Conservation (phyloP, 148 eudicot genomes). For the Camellia sinensis region DNA sequence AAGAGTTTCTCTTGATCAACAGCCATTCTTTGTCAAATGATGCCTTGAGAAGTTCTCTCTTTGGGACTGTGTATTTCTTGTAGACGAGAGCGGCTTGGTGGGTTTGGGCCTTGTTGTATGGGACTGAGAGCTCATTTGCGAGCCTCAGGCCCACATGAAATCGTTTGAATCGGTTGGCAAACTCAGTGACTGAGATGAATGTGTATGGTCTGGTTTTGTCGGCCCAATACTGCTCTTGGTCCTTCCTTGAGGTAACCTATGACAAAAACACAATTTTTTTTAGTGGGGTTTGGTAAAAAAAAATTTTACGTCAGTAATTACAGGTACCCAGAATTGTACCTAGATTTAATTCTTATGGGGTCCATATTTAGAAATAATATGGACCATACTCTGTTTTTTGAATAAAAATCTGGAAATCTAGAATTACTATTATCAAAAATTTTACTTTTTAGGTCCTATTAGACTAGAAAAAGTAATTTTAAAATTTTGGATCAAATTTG, state of each 20-base stretch:
- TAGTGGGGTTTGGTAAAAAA: too few relatives aligned
- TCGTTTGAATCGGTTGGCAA: conserved; percentile 48
- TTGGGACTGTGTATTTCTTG: conserved; percentile 50
- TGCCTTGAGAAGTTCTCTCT: conserved; percentile 59
- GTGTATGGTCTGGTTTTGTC: conserved; percentile 46
- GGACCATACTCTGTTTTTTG: too few relatives aligned
- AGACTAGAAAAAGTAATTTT: too few relatives aligned
- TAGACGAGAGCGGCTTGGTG: conserved; percentile 60
- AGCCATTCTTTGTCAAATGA: conserved; percentile 71
- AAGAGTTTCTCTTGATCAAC: conserved; percentile 60
- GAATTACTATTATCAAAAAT: too few relatives aligned
- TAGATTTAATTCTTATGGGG: too few relatives aligned
- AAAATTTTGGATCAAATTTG: too few relatives aligned
- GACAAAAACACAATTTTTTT: too few relatives aligned
- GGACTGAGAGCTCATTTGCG: conserved; percentile 61
- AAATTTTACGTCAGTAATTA: too few relatives aligned
- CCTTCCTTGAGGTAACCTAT: conserved; percentile 74
- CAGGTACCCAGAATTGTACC: too few relatives aligned
- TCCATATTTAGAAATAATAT: too few relatives aligned
- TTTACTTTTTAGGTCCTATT: too few relatives aligned
- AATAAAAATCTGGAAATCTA: too few relatives aligned
- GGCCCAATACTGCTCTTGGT: conserved; percentile 74
- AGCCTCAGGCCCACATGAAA: conserved; percentile 66
- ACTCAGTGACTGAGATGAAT: conserved; percentile 55
- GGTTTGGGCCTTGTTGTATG: conserved; percentile 47